Evolutionary conservation across 2,329 filamentous ascomycete genomes (phyloP).

Genomic region (Aureobasidium leucospermi): DNA sequence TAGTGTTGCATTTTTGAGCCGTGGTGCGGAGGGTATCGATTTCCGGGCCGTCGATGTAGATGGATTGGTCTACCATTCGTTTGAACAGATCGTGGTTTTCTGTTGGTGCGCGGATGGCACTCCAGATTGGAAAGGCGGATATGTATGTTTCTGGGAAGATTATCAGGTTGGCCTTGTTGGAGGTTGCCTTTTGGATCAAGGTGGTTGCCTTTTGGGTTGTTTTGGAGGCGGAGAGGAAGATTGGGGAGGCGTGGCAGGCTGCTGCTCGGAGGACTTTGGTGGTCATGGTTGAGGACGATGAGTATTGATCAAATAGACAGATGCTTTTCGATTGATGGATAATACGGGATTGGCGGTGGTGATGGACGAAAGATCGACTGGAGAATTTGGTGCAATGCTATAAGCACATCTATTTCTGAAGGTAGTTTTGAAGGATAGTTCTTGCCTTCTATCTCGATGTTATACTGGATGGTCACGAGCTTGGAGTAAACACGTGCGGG

Average conservation of each 20-base stretch:
- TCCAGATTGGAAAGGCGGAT: conserved; percentile 49
- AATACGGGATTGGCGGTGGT: no score
- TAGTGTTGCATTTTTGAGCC: conserved; percentile 31
- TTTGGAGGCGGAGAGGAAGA: conserved; percentile 40
- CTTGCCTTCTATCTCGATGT: not conserved
- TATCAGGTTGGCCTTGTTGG: conserved; percentile 41
- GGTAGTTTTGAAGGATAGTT: no score
- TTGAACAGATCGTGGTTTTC: conserved; percentile 46
- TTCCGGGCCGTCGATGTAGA: conserved; percentile 42
- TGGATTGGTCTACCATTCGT: conserved; percentile 37
- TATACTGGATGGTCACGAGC: not conserved
- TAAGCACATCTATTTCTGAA: no score
- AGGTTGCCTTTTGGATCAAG: conserved; percentile 39
- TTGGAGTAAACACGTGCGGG: not conserved
- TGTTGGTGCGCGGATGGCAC: conserved; percentile 36
- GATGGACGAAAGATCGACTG: no score
- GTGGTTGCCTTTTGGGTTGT: conserved; percentile 43
- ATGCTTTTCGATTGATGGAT: no score
- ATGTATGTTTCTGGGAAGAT: conserved; percentile 50
- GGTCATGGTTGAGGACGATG: not conserved
- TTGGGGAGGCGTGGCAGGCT: conserved; percentile 31
- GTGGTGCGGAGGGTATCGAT: conserved; percentile 34
- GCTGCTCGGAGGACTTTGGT: conserved; percentile 13
- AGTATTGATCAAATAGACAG: not conserved
- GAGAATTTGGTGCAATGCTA: no score